Percentiles rank a stretch among this genome's conserved stretches.
phyloP scores from a whole-genome alignment of 2,329 filamentous ascomycete genomes.

The Ceratocystis papillata region DNA sequence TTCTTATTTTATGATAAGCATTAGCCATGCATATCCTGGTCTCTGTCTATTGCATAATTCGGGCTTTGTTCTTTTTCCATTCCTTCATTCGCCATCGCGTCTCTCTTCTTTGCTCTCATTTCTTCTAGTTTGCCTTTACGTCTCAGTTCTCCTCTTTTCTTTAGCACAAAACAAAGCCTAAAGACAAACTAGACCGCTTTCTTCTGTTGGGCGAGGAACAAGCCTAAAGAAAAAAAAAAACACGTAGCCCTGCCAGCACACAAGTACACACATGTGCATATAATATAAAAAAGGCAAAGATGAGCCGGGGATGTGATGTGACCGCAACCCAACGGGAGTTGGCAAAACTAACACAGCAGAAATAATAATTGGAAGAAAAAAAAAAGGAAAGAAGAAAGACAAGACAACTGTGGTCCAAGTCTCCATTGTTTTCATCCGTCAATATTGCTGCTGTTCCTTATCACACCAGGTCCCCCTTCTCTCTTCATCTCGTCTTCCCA shows the following conservation, averaged over 20 bases:
- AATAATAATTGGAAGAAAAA: too few species aligned
- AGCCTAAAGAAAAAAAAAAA: neutral
- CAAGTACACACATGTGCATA: neutral
- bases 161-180: too few species aligned
- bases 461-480: neutral
- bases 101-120: neutral
- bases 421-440: neutral
- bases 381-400: too few species aligned
- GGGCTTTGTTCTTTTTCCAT: neutral
- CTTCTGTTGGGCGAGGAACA: neutral
- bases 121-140: neutral
- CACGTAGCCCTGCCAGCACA: slow-evolving; percentile 9
- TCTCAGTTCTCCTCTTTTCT: too few species aligned
- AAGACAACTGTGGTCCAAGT: neutral
- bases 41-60: neutral
- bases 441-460: neutral
- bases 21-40: neutral
- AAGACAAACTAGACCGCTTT: neutral
- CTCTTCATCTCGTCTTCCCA: too few species aligned
- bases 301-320: neutral
- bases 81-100: neutral
- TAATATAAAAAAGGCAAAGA: neutral
- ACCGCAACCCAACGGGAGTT: neutral
- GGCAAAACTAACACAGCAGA: too few species aligned
- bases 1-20: neutral